phyloP scores from a whole-genome alignment of 2,329 filamentous ascomycete genomes.

The Calonectria naviculata region DNA sequence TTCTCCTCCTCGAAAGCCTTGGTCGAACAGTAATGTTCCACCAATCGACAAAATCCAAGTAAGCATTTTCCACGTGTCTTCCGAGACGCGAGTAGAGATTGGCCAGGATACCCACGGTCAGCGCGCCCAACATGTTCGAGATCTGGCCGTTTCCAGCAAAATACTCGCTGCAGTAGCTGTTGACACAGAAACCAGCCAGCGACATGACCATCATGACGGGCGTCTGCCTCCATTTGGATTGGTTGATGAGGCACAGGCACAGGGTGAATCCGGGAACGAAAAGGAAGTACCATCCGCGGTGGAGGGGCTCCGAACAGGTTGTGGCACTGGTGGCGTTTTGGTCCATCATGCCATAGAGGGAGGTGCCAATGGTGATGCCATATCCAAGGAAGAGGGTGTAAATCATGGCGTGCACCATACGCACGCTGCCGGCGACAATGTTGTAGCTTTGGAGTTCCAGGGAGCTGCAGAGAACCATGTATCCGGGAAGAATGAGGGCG shows the following conservation, averaged over 20 bases:
- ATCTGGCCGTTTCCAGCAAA: slow-evolving; percentile 80
- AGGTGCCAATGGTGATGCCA: slow-evolving; percentile 76
- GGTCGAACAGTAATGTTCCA: slow-evolving; percentile 61
- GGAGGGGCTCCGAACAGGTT: slow-evolving; percentile 57
- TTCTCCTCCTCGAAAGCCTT: slow-evolving; percentile 45
- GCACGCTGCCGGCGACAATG: slow-evolving; percentile 77
- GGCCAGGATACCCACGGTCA: slow-evolving; percentile 80
- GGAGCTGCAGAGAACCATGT: slow-evolving; percentile 56
- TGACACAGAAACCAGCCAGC: slow-evolving; percentile 79
- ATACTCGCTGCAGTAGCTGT: slow-evolving; percentile 75
- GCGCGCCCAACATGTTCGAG: slow-evolving; percentile 80
- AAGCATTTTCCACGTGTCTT: slow-evolving; percentile 65
- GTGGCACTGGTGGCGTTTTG: slow-evolving; percentile 59
- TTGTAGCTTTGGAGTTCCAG: slow-evolving; percentile 78
- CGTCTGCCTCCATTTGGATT: slow-evolving; percentile 82
- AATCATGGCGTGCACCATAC: slow-evolving; percentile 81
- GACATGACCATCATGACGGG: slow-evolving; percentile 82
- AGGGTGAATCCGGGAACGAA: slow-evolving; percentile 82
- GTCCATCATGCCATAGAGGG: slow-evolving; percentile 74
- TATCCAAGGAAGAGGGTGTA: slow-evolving; percentile 81
- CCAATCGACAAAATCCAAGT: slow-evolving; percentile 57
- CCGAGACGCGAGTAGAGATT: slow-evolving; percentile 82
- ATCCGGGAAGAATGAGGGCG: slow-evolving; percentile 77
- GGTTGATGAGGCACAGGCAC: slow-evolving; percentile 82
- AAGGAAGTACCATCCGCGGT: slow-evolving; percentile 66